These are phyloP conservation scores for Cladosporium phlei DNA, from an alignment of 2,329 filamentous ascomycete species.

Conservation along the genomic window DNA sequence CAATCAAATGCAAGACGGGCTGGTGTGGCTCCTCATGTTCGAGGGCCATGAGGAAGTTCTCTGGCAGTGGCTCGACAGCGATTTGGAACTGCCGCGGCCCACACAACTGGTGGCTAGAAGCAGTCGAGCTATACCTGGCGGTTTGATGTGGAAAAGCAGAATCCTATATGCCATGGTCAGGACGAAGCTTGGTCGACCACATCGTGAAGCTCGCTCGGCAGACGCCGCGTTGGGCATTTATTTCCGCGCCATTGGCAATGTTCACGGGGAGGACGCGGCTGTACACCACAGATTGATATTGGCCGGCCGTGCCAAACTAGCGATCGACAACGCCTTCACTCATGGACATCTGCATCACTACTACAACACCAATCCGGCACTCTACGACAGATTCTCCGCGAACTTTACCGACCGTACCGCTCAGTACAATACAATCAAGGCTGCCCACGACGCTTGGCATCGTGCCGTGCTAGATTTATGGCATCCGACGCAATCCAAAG, in stretches of 20 bases:
- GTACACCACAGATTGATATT: background rate
- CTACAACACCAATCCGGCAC: background rate
- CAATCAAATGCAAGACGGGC: slow-evolving; percentile 17
- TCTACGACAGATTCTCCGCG: slow-evolving; percentile 1
- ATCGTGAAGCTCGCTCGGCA: background rate
- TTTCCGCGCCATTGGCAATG: slow-evolving; percentile 12
- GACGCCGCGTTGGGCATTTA: slow-evolving; percentile 18
- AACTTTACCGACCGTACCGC: background rate
- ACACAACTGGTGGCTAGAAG: background rate
- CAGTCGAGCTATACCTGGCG: slow-evolving; percentile 4
- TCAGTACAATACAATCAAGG: background rate
- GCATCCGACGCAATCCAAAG: background rate
- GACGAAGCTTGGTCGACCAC: slow-evolving; percentile 5
- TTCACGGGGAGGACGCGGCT: background rate
- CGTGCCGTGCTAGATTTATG: background rate
- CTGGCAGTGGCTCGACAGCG: slow-evolving; percentile 28
- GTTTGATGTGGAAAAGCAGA: slow-evolving; percentile 22
- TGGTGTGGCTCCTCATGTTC: slow-evolving; percentile 24
- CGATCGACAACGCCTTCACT: background rate
- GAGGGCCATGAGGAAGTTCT: slow-evolving; percentile 27
- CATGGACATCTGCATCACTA: background rate
- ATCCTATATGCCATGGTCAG: slow-evolving; percentile 18
- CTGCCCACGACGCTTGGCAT: background rate
- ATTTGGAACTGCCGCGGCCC: slow-evolving; percentile 11
- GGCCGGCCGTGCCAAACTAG: background rate